Evolutionary conservation across 805 yeast genomes (phyloP), one percentile per base, ranked within the genome.

Genomic region (Teunomyces cretensis): DNA sequence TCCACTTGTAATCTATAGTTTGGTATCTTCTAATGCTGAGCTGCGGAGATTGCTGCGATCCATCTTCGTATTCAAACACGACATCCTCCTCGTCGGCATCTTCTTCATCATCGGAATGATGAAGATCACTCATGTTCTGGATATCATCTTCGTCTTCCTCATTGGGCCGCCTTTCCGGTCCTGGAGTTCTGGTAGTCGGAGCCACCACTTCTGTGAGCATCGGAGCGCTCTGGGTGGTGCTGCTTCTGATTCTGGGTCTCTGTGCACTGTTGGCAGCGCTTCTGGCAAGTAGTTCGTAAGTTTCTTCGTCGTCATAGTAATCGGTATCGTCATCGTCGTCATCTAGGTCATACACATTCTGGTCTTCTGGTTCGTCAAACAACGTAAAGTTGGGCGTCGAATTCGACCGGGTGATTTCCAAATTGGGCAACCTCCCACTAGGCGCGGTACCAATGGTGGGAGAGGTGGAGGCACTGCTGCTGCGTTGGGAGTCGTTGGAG

Each of bases 1-100:
- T 57, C 85, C 86, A 81, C 53, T 80, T 74, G 28, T 43, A 41
- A 24, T 42, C 42, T 9, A 22, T 26, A 5, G 32, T 14, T 12
- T 37, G 6, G 22, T 6, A 15, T 11, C 32, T 14, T n/a, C 22
- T 17, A 9, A 7, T 11, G 16, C 41, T 26, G 16, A 28, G n/a
- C 6, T 19, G 22, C 16, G 14, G 9, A 11, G 41, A 9, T 7
- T 37, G 32, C 3, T 37, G 38, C 24, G 14, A 26, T 14, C 17
- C 17, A 8, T 31, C 33, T 6, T 39, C 41, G 24, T 26, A 33
- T 9, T 41, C 45, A 35, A 45, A 37, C 12, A 31, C 36, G 9
- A 26, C 45, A 42, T 35, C 51, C n/a, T 44, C 47, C 12, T 45
- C 43, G 5, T 52, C 57, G 12, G 46, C 54, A 6, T 45, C 53